These are phyloP conservation scores for Marsdenia floribunda DNA, from an alignment of 257 asterid species.

Conservation along the genomic window DNA sequence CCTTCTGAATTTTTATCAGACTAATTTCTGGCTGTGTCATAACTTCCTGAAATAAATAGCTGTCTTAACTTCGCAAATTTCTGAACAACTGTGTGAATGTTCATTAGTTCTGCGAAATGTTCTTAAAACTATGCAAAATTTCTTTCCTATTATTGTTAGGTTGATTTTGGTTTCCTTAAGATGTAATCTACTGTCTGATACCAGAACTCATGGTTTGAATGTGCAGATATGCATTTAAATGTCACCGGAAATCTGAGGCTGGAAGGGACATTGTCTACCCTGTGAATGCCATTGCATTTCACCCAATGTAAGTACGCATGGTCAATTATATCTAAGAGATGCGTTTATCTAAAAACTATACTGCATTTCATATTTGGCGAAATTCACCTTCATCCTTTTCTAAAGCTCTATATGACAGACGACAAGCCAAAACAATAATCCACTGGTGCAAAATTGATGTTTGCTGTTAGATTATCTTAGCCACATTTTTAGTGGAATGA, in stretches of 20 bases:
- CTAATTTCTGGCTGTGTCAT: background rate
- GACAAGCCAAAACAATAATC: background rate
- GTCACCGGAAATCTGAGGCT: conserved; percentile 84
- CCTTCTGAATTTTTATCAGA: background rate
- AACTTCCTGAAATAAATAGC: background rate
- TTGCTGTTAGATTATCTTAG: background rate
- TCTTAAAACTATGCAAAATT: background rate
- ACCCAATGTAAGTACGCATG: conserved; percentile 63
- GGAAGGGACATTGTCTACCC: conserved; percentile 84
- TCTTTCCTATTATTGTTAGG: background rate
- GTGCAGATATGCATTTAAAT: conserved; percentile 83
- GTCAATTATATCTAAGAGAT: background rate
- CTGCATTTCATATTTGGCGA: background rate
- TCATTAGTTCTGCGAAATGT: background rate
- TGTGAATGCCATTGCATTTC: conserved; percentile 88
- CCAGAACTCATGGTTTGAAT: conserved; percentile 9
- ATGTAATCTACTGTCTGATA: background rate
- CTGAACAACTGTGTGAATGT: background rate
- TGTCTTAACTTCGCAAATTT: background rate
- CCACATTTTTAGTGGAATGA: background rate
- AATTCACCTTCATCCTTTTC: background rate
- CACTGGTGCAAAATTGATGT: background rate
- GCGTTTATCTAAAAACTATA: background rate
- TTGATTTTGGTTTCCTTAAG: background rate
- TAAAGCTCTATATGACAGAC: background rate